Percentiles rank a stretch among this genome's conserved stretches.
Conservation (phyloP, 1,139 yeast genomes). For the Pichia sp. region DNA sequence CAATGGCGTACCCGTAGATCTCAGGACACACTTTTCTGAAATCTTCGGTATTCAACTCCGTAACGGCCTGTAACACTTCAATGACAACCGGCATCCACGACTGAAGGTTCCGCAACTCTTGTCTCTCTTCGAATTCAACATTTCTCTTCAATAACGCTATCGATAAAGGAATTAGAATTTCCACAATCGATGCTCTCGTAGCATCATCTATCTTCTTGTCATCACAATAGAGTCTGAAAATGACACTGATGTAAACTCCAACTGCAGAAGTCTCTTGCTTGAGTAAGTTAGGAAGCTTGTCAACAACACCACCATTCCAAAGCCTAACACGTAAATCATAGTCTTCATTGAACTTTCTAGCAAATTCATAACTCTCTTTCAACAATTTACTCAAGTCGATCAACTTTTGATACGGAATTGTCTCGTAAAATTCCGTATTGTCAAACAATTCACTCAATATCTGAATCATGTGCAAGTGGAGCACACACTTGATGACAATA, state of each 20-base stretch:
- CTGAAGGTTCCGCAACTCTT: slow-evolving; percentile 70
- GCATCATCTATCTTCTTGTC: slow-evolving; percentile 32
- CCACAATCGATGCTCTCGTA: slow-evolving; percentile 38
- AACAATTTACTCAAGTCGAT: slow-evolving; percentile 53
- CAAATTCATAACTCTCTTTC: slow-evolving; percentile 68
- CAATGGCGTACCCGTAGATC: slow-evolving; percentile 62
- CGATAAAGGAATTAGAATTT: slow-evolving; percentile 63
- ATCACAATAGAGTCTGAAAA: slow-evolving; percentile 77
- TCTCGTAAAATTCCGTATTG: slow-evolving; percentile 59
- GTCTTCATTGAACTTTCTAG: slow-evolving; percentile 82
- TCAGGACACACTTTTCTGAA: slow-evolving; percentile 56
- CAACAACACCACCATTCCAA: slow-evolving; percentile 90
- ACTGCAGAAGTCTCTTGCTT: slow-evolving; percentile 91
- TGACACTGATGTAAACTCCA: slow-evolving; percentile 74
- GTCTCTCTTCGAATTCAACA: slow-evolving; percentile 62
- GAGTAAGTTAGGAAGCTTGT: slow-evolving; percentile 81
- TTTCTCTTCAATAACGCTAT: slow-evolving; percentile 63
- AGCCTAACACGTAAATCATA: slow-evolving; percentile 77
- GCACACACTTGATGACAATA: slow-evolving; percentile 86
- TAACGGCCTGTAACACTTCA: slow-evolving; percentile 76
- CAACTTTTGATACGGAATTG: slow-evolving; percentile 61
- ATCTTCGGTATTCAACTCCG: slow-evolving; percentile 69
- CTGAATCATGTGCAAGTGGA: slow-evolving; percentile 85
- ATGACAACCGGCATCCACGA: slow-evolving; percentile 93
- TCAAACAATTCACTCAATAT: slow-evolving; percentile 73